phyloP scores from a whole-genome alignment of 805 yeast species.

The Ogataea zsoltii region DNA sequence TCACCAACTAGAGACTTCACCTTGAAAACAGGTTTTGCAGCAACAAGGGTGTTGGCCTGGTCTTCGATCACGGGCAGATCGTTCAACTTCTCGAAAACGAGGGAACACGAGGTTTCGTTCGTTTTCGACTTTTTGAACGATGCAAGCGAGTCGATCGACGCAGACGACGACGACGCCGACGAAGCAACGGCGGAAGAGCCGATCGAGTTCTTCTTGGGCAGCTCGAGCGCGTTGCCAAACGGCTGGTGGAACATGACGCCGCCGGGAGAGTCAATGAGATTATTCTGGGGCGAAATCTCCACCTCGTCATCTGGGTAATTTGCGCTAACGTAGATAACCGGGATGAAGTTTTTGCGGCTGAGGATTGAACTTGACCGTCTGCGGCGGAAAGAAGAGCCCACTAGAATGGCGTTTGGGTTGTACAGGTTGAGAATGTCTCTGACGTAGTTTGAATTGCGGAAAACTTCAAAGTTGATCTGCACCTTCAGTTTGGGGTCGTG shows the following conservation, averaged over 20 bases:
- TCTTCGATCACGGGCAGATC: conserved; percentile 28
- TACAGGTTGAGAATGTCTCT: conserved; percentile 57
- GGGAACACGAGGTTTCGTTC: conserved; percentile 23
- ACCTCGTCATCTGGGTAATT: conserved; percentile 14
- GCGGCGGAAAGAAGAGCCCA: conserved; percentile 34
- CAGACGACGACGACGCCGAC: conserved; percentile 15
- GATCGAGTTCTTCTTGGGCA: conserved; percentile 10
- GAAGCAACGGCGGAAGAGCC: conserved; percentile 7
- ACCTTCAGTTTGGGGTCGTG: conserved; percentile 41
- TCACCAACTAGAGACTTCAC: conserved; percentile 26
- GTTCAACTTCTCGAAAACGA: conserved; percentile 27
- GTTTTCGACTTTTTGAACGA: conserved; percentile 21
- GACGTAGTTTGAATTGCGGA: conserved; percentile 47
- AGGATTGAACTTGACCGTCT: conserved; percentile 31
- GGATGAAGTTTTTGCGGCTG: conserved; percentile 27
- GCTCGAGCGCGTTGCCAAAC: conserved; percentile 11
- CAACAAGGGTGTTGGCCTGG: conserved; percentile 17
- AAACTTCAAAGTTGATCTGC: conserved; percentile 58
- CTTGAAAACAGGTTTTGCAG: conserved; percentile 15
- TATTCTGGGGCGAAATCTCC: neutral
- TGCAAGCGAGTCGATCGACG: conserved; percentile 17
- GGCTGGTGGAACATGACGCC: conserved; percentile 27
- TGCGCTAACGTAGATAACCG: conserved; percentile 28
- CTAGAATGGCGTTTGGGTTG: conserved; percentile 55
- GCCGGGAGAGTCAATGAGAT: conserved; percentile 17